A percentile compares a stretch with the other conserved stretches of the same genome.
Conservation (phyloP, 2,329 filamentous ascomycete species). For the Fusarium sp. region DNA sequence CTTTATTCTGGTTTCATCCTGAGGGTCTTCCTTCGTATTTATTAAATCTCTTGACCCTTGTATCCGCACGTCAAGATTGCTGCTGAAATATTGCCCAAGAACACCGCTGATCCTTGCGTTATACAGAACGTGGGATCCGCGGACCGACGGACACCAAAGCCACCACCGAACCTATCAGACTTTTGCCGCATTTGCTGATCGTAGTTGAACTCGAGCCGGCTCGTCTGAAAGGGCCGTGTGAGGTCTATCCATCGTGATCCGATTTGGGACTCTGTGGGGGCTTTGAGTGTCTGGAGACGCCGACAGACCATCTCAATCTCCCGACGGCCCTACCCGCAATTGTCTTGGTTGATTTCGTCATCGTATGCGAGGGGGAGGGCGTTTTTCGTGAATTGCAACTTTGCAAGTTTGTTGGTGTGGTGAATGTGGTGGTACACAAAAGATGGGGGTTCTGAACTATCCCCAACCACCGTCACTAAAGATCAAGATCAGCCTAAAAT, state of each 20-base stretch:
- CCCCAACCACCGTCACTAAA: not conserved
- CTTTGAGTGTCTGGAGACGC: not conserved
- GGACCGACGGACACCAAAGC: not conserved
- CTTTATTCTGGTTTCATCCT: not conserved
- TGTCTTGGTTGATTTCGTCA: not conserved
- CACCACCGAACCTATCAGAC: not conserved
- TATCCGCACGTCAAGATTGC: not conserved
- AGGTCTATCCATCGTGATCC: not conserved
- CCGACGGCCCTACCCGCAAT: not conserved
- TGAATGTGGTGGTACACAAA: not conserved
- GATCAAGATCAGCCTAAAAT: slow-evolving; percentile 7
- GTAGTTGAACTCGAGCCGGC: not conserved
- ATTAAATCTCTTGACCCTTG: not conserved
- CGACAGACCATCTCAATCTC: not conserved
- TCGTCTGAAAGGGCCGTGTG: not conserved
- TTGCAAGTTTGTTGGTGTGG: not conserved
- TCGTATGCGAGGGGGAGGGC: not conserved
- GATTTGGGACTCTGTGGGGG: not conserved
- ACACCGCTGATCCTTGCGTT: not conserved
- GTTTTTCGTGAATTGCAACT: not conserved
- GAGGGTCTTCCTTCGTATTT: not conserved
- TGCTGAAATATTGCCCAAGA: not conserved
- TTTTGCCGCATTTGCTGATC: not conserved
- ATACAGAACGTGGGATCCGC: not conserved
- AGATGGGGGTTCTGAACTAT: not conserved